Conservation (phyloP, 1,139 yeast genomes). For the Kluyveromyces sp. region DNA sequence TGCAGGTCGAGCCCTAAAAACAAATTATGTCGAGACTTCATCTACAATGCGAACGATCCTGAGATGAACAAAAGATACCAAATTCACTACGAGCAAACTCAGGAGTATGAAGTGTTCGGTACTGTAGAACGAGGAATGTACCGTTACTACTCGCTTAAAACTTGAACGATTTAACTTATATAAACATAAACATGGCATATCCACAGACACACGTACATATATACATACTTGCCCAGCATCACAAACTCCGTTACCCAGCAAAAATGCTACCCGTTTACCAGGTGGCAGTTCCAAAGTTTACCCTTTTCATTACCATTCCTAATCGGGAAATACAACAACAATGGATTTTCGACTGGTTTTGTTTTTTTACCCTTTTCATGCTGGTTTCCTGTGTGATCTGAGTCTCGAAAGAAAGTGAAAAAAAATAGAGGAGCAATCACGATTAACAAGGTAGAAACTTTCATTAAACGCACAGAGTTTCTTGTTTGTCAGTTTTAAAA, state of each 20-base stretch:
- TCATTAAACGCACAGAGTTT: no score
- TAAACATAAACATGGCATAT: not conserved
- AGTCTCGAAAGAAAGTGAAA: no score
- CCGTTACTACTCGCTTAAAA: slow-evolving; percentile 41
- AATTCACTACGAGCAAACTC: slow-evolving; percentile 24
- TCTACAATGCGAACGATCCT: slow-evolving; percentile 21
- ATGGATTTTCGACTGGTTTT: not conserved
- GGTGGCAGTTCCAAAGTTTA: not conserved
- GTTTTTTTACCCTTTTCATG: no score
- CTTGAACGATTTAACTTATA: not conserved
- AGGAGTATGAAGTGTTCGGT: slow-evolving; percentile 52
- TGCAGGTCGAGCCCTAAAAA: slow-evolving; percentile 1
- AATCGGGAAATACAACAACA: slow-evolving; percentile 3
- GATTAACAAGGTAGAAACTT: no score
- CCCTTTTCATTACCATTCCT: not conserved
- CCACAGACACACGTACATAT: not conserved
- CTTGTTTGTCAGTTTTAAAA: no score
- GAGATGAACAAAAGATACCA: slow-evolving; percentile 22
- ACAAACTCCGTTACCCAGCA: no score
- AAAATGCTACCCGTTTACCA: no score
- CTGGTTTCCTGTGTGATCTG: no score
- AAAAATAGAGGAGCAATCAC: no score
- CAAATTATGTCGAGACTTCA: slow-evolving; percentile 11
- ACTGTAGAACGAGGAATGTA: slow-evolving; percentile 67
- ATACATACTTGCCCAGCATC: not conserved